Evolutionary conservation across 306 rosid genomes (phyloP).

Genomic region (Rosa multiflora): DNA sequence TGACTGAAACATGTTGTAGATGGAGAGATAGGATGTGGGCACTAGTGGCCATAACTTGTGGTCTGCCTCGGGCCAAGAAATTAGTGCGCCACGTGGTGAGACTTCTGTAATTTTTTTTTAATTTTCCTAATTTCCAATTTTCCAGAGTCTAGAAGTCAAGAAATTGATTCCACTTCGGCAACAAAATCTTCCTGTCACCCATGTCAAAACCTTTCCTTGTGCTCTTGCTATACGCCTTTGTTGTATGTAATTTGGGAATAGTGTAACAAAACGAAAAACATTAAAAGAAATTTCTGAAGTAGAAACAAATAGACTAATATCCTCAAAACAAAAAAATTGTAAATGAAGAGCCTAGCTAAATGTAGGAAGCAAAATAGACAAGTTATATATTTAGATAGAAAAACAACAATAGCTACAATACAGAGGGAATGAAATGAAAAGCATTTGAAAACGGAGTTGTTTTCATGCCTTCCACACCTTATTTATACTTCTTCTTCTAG

Average conservation of each 20-base stretch:
- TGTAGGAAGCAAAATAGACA: background rate
- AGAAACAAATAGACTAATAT: background rate
- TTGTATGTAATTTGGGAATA: background rate
- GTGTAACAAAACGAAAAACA: background rate
- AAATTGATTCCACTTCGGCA: background rate
- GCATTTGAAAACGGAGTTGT: background rate
- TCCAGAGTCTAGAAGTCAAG: background rate
- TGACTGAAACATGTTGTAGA: background rate
- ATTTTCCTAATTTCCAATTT: background rate
- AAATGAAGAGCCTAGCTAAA: background rate
- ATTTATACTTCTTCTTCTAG: too few species aligned
- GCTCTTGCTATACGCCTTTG: background rate
- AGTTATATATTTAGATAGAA: too few species aligned
- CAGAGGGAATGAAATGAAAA: background rate
- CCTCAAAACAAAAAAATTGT: background rate
- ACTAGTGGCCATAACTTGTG: slow-evolving; percentile 25
- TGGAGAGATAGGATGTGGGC: slow-evolving; percentile 14
- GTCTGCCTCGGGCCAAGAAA: slow-evolving; percentile 14
- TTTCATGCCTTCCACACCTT: too few species aligned
- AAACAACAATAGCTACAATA: background rate
- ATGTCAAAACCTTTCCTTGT: too few species aligned
- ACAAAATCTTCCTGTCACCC: too few species aligned
- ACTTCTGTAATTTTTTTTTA: background rate
- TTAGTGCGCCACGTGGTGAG: background rate
- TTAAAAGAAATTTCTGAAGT: background rate